Evolutionary conservation across 2,329 filamentous ascomycete genomes (phyloP).

Genomic region (Cordyceps pruinosa): DNA sequence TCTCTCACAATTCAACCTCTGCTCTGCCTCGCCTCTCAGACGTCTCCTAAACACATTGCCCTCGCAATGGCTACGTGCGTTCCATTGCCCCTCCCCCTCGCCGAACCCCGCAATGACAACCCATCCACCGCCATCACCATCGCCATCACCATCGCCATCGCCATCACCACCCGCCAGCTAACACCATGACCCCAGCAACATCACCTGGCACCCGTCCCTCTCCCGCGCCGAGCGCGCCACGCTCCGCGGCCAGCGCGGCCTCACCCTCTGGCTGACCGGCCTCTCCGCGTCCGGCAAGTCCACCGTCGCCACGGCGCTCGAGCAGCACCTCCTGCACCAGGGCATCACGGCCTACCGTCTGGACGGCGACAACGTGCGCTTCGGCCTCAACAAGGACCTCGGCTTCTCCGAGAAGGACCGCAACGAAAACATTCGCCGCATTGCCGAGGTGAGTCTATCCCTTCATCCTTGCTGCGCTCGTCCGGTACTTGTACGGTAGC

Average conservation of each 20-base stretch:
- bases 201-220: slow-evolving; percentile 82
- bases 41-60: background rate
- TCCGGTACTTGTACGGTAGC: background rate
- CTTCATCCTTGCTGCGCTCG: background rate
- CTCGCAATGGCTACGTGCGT: slow-evolving; percentile 30
- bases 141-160: slow-evolving; percentile 11
- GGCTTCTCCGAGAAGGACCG: slow-evolving; percentile 90
- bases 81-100: slow-evolving; percentile 10
- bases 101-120: slow-evolving; percentile 12
- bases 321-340: slow-evolving; percentile 89
- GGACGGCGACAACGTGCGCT: slow-evolving; percentile 96
- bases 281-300: slow-evolving; percentile 96
- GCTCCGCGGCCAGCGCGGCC: slow-evolving; percentile 74
- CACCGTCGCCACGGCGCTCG: slow-evolving; percentile 90
- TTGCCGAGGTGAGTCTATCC: slow-evolving; percentile 56
- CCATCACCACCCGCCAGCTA: slow-evolving; percentile 7
- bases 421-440: slow-evolving; percentile 95
- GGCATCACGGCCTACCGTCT: slow-evolving; percentile 82
- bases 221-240: slow-evolving; percentile 69
- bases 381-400: slow-evolving; percentile 95
- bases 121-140: slow-evolving; percentile 11
- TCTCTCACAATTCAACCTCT: background rate
- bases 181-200: slow-evolving; percentile 54
- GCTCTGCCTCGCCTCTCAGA: background rate
- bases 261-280: slow-evolving; percentile 97